Conservation (phyloP, 164 flowering plant species). For the Platanus orientalis region DNA sequence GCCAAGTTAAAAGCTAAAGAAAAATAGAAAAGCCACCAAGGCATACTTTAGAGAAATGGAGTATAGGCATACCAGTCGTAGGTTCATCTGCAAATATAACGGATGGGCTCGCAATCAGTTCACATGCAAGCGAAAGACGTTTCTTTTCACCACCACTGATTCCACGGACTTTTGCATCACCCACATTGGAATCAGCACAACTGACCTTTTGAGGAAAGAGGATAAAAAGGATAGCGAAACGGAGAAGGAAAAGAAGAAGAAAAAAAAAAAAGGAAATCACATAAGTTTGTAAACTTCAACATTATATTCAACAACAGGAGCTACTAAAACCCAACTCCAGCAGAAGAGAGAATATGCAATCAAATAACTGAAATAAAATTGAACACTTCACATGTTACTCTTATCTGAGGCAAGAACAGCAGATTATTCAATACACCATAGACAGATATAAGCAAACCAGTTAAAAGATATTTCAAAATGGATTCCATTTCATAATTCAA, state of each 20-base stretch:
- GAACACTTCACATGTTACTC: neutral
- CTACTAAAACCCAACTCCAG: neutral
- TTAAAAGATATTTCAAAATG: neutral
- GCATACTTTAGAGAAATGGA: neutral
- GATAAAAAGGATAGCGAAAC: slow-evolving; percentile 3
- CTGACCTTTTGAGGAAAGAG: slow-evolving; percentile 50
- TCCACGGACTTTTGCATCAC: slow-evolving; percentile 97
- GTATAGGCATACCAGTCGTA: slow-evolving; percentile 64
- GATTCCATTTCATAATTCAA: too few species aligned
- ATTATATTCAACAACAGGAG: neutral
- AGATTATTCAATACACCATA: neutral
- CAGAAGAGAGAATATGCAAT: neutral
- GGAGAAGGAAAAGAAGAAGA: neutral
- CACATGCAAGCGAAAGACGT: slow-evolving; percentile 93
- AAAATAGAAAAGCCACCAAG: neutral
- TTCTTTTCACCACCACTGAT: slow-evolving; percentile 99
- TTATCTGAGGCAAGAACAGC: neutral
- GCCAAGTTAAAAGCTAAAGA: neutral
- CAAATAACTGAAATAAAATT: neutral
- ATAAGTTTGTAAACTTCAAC: neutral
- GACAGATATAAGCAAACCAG: too few species aligned
- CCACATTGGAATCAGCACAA: slow-evolving; percentile 89
- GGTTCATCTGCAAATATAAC: slow-evolving; percentile 99
- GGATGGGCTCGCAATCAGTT: slow-evolving; percentile 96
- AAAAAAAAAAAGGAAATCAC: neutral